These are phyloP conservation scores for Forsythia viridissima DNA, from an alignment of 257 asterid species.

Conservation along the genomic window DNA sequence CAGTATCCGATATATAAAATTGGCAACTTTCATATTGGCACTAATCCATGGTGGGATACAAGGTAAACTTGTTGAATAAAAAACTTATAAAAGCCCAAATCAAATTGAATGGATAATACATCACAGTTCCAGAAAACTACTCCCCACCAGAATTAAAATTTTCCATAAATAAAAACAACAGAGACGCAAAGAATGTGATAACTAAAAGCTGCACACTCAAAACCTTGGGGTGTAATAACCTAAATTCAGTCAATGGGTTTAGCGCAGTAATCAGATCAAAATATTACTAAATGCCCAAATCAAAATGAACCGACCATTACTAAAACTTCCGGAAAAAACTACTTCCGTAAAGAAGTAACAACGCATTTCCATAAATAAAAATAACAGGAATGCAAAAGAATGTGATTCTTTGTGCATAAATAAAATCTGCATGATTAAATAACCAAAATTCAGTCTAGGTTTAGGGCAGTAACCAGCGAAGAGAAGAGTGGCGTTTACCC, in stretches of 20 bases:
- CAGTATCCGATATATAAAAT: background rate
- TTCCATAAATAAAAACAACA: background rate
- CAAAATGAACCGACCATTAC: background rate
- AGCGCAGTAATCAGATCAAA: background rate
- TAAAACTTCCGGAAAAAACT: background rate
- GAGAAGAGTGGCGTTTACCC: background rate
- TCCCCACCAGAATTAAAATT: background rate
- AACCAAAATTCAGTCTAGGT: background rate
- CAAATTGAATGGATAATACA: background rate
- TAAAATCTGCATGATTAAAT: background rate
- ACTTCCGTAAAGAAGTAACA: background rate
- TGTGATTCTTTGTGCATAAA: background rate
- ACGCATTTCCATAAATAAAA: background rate
- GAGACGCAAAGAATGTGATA: background rate
- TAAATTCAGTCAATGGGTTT: background rate
- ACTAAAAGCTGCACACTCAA: background rate
- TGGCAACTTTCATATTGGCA: background rate
- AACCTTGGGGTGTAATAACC: background rate
- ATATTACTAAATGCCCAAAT: background rate
- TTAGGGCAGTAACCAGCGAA: background rate
- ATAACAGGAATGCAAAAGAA: background rate
- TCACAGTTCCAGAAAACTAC: background rate
- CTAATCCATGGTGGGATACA: background rate
- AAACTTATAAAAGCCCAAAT: background rate
- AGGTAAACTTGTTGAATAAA: background rate